Conservation (phyloP, 176 grass and related monocot species). For the Rhipidocladum racemiflorum region DNA sequence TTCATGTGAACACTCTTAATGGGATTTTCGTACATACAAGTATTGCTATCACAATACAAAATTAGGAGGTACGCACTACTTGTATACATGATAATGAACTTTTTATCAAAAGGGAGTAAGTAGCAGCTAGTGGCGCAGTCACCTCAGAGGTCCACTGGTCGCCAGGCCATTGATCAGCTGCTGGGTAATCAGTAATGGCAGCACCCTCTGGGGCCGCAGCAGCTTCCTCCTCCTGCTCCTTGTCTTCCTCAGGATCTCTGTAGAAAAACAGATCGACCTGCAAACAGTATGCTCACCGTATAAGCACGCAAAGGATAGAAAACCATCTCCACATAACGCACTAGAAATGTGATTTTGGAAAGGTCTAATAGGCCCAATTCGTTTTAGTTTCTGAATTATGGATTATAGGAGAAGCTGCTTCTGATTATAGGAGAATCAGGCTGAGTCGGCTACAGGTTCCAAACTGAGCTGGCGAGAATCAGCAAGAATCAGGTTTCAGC, state of each 20-base stretch:
- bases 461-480: too few relatives aligned
- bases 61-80: background rate
- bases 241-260: conserved; percentile 88
- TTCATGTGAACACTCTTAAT: background rate
- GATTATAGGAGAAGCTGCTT: too few relatives aligned
- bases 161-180: conserved; percentile 52
- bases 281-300: background rate
- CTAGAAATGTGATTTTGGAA: background rate
- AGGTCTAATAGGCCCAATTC: too few relatives aligned
- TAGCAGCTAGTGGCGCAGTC: conserved; percentile 10
- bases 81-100: background rate
- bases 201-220: conserved; percentile 54
- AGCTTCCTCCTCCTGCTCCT: conserved; percentile 85
- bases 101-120: background rate
- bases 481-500: too few relatives aligned
- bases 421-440: too few relatives aligned
- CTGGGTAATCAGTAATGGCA: conserved; percentile 47
- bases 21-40: background rate
- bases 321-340: background rate
- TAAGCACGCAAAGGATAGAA: background rate
- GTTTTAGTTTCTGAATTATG: too few relatives aligned
- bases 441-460: too few relatives aligned
- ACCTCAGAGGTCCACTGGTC: conserved; percentile 73
- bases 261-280: conserved; percentile 95
- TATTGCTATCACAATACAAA: background rate